These are phyloP conservation scores for Lentinula boryana DNA, from an alignment of 768 basidiomycete species.

Conservation along the genomic window DNA sequence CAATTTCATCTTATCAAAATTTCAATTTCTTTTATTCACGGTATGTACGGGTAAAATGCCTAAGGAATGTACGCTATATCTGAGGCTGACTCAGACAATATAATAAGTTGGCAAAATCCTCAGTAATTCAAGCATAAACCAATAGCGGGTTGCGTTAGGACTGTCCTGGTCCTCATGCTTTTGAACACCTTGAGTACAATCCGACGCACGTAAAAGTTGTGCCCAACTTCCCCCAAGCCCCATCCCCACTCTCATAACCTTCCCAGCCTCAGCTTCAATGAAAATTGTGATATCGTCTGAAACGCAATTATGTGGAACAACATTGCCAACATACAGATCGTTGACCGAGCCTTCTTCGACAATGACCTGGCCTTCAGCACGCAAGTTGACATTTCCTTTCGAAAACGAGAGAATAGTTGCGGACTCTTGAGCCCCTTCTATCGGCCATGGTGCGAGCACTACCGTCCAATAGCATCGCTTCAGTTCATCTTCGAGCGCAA, in stretches of 20 bases:
- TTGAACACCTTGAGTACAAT: constrained; percentile 8
- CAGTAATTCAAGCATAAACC: constrained; percentile 57
- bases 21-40: not conserved
- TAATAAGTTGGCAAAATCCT: constrained; percentile 51
- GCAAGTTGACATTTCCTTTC: constrained; percentile 6
- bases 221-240: constrained; percentile 64
- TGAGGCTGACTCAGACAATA: constrained; percentile 2
- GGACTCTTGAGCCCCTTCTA: constrained; percentile 24
- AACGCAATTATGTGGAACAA: constrained; percentile 39
- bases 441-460: constrained; percentile 50
- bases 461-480: constrained; percentile 41
- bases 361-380: not conserved
- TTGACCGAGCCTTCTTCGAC: constrained; percentile 4
- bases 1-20: not conserved
- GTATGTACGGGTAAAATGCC: not conserved
- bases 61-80: too few species aligned
- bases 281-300: constrained; percentile 57
- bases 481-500: constrained; percentile 42
- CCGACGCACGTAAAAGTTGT: constrained; percentile 45
- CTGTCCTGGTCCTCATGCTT: constrained; percentile 13
- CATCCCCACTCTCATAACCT: constrained; percentile 44
- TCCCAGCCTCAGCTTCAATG: constrained; percentile 37
- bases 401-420: constrained; percentile 5
- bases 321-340: not conserved
- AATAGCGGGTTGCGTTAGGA: constrained; percentile 27